Evolutionary conservation across 2,329 filamentous ascomycete genomes (phyloP), one percentile per base, ranked within the genome.

Genomic region (Cyanodermella asteris): DNA sequence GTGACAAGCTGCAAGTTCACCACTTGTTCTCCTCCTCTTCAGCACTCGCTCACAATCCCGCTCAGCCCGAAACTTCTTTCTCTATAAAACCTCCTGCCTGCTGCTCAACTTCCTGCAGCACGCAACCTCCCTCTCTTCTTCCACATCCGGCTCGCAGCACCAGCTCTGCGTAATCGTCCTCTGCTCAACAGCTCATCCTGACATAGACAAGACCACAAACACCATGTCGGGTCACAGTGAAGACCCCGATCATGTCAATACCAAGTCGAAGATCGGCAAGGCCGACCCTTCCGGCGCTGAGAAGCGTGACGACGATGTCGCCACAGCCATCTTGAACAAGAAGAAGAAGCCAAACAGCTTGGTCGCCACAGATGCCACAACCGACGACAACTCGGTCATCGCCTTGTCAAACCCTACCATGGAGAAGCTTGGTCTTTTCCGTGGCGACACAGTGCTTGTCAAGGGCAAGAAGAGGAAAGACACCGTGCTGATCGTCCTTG

Each of bases 301-400:
- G 41, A 27, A 43, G 90, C 72, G 72, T 80, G n/a, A n/a, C 43
- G 77, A 93, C 50, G 87, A 91, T 47, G 80, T 73, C 34, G 70
- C 87, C 26, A 97, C 87, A 22, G 87, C 87, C 39, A 97, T 97
- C 42, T 68, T 97, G 45, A 94, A 93, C 64, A 94, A 94, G 68
- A 97, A 97, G 75, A 97, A 97, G 82, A 97, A 97, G 78, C 82
- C 82, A 42, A 97, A 97, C 58, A 90, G 84, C 46, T 58, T 97
- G 51, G 91, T 97, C 59, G 87, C 97, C 38, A 94, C 87, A 46
- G 90, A 97, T 67, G 82, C 87, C 51, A 68, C 77, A 44, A 97
- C 91, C 57, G 87, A 97, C 73, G 87, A 97, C 59, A 97, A 97
- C 71, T 94, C 87, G 36, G 90, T 94, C 53, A 93, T 97, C 47